Conservation (phyloP, 2,329 filamentous ascomycete genomes). For the Elsinoe batatas region DNA sequence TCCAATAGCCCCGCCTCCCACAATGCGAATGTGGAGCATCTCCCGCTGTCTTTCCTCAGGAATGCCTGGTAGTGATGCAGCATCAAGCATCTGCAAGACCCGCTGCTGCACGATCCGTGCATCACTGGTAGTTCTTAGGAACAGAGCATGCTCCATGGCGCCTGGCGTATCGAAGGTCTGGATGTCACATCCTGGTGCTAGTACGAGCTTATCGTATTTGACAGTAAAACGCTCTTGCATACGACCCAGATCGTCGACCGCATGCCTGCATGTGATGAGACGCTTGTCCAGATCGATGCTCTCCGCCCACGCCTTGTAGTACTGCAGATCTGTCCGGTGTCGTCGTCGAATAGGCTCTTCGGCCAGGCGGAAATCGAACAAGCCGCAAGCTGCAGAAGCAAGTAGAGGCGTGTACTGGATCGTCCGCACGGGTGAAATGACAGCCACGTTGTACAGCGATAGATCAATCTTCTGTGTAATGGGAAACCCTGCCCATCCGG, state of each 20-base stretch:
- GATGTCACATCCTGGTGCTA: slow-evolving; percentile 35
- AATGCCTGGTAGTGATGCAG: slow-evolving; percentile 26
- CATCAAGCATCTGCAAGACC: slow-evolving; percentile 30
- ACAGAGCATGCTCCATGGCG: slow-evolving; percentile 31
- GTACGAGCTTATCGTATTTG: slow-evolving; percentile 33
- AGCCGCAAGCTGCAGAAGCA: slow-evolving; percentile 34
- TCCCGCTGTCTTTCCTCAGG: slow-evolving; percentile 24
- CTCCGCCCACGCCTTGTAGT: slow-evolving; percentile 33
- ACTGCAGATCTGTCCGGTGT: slow-evolving; percentile 23
- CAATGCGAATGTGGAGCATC: slow-evolving; percentile 31
- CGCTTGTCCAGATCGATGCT: slow-evolving; percentile 30
- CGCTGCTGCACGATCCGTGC: slow-evolving; percentile 28
- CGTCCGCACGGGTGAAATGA: slow-evolving; percentile 35
- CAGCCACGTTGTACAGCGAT: slow-evolving; percentile 30
- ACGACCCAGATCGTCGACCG: slow-evolving; percentile 21
- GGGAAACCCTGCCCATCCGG: slow-evolving; percentile 34
- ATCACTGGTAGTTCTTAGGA: slow-evolving; percentile 30
- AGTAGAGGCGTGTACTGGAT: slow-evolving; percentile 38
- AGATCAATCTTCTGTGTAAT: slow-evolving; percentile 29
- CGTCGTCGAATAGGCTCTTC: slow-evolving; percentile 35
- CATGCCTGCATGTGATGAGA: slow-evolving; percentile 28
- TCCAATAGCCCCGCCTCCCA: slow-evolving; percentile 35
- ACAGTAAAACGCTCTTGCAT: slow-evolving; percentile 28
- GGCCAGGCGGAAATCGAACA: slow-evolving; percentile 37
- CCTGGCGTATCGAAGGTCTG: slow-evolving; percentile 35